Conservation (phyloP, 1,284 basidiomycete genomes). For the Kwoniella shivajii region DNA sequence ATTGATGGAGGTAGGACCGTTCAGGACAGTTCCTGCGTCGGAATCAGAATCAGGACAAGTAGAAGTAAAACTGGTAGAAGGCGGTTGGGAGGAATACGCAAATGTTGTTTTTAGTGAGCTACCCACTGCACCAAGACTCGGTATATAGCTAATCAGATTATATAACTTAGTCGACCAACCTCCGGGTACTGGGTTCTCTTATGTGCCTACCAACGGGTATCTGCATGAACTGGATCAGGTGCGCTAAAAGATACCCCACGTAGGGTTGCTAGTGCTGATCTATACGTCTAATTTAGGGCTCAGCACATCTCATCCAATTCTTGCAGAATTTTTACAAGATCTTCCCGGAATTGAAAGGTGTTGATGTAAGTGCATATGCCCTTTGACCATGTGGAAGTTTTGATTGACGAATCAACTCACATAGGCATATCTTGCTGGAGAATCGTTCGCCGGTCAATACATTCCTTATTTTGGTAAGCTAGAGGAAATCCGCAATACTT, state of each 20-base stretch:
- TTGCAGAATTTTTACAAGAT: constrained; percentile 82
- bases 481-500: background rate
- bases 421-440: constrained; percentile 88
- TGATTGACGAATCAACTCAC: constrained; percentile 8
- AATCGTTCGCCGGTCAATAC: constrained; percentile 98
- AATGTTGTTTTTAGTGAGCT: constrained; percentile 85
- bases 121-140: background rate
- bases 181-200: constrained; percentile 92
- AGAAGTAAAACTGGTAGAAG: constrained; percentile 74
- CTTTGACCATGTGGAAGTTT: background rate
- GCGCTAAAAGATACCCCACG: constrained; percentile 22
- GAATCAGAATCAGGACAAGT: constrained; percentile 61
- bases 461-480: constrained; percentile 88
- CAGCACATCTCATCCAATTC: constrained; percentile 80
- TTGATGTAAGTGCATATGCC: constrained; percentile 68
- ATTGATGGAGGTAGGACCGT: constrained; percentile 97
- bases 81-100: constrained; percentile 99
- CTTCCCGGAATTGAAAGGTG: constrained; percentile 81
- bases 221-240: constrained; percentile 77
- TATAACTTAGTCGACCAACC: constrained; percentile 82
- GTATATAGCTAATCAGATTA: background rate
- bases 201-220: constrained; percentile 80
- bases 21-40: constrained; percentile 62
- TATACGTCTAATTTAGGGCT: constrained; percentile 24
- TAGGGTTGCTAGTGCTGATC: background rate